Percentiles rank a stretch among this genome's conserved stretches.
Conservation (phyloP, 176 grass and related monocot species). For the Aechmea fasciata region DNA sequence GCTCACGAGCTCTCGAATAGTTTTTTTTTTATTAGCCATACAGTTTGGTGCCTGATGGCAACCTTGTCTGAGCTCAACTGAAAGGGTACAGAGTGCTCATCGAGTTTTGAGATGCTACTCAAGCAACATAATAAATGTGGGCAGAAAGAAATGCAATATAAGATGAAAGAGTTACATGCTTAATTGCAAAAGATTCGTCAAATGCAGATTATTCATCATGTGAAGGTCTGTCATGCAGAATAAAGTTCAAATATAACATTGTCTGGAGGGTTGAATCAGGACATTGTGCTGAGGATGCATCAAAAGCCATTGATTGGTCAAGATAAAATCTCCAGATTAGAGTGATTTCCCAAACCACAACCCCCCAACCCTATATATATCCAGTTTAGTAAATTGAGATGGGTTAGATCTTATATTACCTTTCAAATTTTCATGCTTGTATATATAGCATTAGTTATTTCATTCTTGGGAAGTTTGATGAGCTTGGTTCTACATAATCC, state of each 20-base stretch:
- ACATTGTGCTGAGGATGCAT: not conserved
- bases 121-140: slow-evolving; percentile 6
- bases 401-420: not conserved
- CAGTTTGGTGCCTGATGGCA: not conserved
- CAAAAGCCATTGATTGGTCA: not conserved
- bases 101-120: not conserved
- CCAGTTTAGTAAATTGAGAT: not conserved
- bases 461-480: not conserved
- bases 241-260: not conserved
- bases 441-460: slow-evolving; percentile 19
- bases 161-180: not conserved
- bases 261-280: not conserved
- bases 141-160: not conserved
- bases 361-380: not conserved
- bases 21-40: not conserved
- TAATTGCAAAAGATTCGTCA: not conserved
- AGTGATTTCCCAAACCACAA: not conserved
- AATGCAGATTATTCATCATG: not conserved
- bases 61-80: not conserved
- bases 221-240: not conserved
- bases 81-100: not conserved
- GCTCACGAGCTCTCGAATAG: slow-evolving; percentile 8
- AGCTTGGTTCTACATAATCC: not conserved
- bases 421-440: slow-evolving; percentile 7
- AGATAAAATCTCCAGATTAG: not conserved